Percentiles rank a stretch among this genome's conserved stretches.
phyloP scores from a whole-genome alignment of 106 monocot species.

The Dendrobium nobile region DNA sequence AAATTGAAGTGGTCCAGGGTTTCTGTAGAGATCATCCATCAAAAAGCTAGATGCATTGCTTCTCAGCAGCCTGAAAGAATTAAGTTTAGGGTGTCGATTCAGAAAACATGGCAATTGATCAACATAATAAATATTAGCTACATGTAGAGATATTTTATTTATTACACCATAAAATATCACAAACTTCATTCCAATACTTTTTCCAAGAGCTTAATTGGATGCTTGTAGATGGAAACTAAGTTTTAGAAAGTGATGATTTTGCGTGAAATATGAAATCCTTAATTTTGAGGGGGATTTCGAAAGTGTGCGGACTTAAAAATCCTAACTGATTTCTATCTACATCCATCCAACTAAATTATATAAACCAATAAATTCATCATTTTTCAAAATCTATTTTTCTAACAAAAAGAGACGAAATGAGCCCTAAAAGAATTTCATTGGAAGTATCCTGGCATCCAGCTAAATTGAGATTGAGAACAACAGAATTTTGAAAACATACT shows the following conservation, averaged over 20 bases:
- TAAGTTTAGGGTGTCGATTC: not conserved
- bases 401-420: not conserved
- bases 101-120: not conserved
- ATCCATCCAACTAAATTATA: too few relatives aligned
- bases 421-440: not conserved
- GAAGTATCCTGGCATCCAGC: not conserved
- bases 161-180: too few relatives aligned
- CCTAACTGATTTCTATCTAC: too few relatives aligned
- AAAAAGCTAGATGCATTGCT: conserved; percentile 55
- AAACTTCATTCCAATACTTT: not conserved
- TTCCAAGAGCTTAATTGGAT: too few relatives aligned
- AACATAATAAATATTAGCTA: not conserved
- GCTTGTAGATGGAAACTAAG: not conserved
- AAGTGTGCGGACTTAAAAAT: too few relatives aligned
- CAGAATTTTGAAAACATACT: conserved; percentile 26
- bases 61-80: conserved; percentile 59
- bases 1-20: conserved; percentile 89
- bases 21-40: conserved; percentile 84
- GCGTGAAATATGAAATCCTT: too few relatives aligned
- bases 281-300: too few relatives aligned
- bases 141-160: too few relatives aligned
- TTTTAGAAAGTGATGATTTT: too few relatives aligned
- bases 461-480: not conserved
- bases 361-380: too few relatives aligned
- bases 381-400: not conserved